A percentile compares a stretch with the other conserved stretches of the same genome.
phyloP scores from a whole-genome alignment of 495 filamentous ascomycete genomes.

The Penicillium pancosmium region DNA sequence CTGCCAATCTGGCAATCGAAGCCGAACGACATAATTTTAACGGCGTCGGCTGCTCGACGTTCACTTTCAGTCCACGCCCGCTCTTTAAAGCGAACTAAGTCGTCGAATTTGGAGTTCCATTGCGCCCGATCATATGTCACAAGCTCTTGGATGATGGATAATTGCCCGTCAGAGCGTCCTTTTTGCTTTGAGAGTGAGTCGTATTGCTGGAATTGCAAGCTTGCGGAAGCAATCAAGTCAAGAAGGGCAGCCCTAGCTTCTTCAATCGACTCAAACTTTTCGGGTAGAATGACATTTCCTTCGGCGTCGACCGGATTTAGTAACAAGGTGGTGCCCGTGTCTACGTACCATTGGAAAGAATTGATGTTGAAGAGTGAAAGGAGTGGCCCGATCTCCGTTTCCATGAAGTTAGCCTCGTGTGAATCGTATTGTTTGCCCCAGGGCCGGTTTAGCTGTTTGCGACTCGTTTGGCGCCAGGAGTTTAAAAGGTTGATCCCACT shows the following conservation, averaged over 20 bases:
- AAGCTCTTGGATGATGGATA: background rate
- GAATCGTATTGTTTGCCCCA: conserved; percentile 16
- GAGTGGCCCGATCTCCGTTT: conserved; percentile 24
- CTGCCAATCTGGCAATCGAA: conserved; percentile 9
- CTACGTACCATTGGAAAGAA: conserved; percentile 8
- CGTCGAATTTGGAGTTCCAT: conserved; percentile 24
- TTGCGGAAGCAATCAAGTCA: conserved; percentile 18
- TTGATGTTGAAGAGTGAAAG: conserved; percentile 21
- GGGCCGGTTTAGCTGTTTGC: background rate
- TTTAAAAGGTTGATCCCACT: conserved; percentile 24
- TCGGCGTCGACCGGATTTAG: conserved; percentile 12
- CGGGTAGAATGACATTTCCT: conserved; percentile 10
- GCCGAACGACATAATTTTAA: conserved; percentile 14
- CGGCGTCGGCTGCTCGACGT: conserved; percentile 13
- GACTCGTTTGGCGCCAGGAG: conserved; percentile 12
- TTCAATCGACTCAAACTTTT: conserved; percentile 11
- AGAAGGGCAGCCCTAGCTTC: conserved; percentile 23
- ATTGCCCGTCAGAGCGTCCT: background rate
- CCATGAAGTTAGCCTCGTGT: conserved; percentile 21
- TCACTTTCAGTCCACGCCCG: conserved; percentile 15
- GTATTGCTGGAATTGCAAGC: conserved; percentile 1
- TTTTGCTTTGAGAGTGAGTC: background rate
- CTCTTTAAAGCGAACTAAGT: conserved; percentile 15
- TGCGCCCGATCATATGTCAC: background rate
- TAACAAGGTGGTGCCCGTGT: conserved; percentile 9